Conservation (phyloP, 352 stramenopile genomes). For the Plasmopara muralis region DNA sequence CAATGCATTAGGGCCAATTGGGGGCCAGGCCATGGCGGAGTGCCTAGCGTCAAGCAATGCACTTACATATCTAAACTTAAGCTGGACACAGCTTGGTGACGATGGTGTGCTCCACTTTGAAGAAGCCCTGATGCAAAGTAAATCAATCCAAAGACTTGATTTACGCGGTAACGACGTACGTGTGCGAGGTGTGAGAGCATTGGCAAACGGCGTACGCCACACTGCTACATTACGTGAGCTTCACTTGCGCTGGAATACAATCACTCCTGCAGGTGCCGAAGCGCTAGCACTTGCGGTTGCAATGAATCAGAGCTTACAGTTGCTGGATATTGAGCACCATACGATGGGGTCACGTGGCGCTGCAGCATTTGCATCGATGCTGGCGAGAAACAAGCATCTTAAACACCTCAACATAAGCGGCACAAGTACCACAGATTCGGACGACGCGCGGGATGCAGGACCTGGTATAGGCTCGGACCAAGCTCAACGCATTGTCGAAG, state of each 20-base stretch:
- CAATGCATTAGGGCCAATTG: constrained; percentile 41
- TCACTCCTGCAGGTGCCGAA: constrained; percentile 47
- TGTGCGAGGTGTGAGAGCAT: constrained; percentile 38
- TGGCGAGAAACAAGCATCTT: constrained; percentile 43
- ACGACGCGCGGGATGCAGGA: constrained; percentile 35
- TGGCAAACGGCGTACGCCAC: constrained; percentile 40
- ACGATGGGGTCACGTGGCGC: constrained; percentile 53
- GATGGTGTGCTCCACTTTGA: constrained; percentile 41
- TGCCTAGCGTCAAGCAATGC: constrained; percentile 51
- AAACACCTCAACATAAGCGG: constrained; percentile 60
- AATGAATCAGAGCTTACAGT: constrained; percentile 46
- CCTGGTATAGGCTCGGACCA: constrained; percentile 45
- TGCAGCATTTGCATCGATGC: constrained; percentile 54
- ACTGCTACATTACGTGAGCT: constrained; percentile 62
- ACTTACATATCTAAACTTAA: constrained; percentile 64
- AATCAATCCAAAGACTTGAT: constrained; percentile 46
- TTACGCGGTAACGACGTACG: constrained; percentile 61
- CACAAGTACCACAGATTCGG: constrained; percentile 38
- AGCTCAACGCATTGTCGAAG: constrained; percentile 35
- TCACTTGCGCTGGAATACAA: constrained; percentile 64
- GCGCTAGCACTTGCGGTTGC: constrained; percentile 47
- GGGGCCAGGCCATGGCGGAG: constrained; percentile 51
- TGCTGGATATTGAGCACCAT: constrained; percentile 75
- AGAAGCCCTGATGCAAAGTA: constrained; percentile 42
- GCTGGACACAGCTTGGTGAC: constrained; percentile 67